Conservation (phyloP, 1,284 basidiomycete genomes). For the Erythrobasidium hasegawianum region DNA sequence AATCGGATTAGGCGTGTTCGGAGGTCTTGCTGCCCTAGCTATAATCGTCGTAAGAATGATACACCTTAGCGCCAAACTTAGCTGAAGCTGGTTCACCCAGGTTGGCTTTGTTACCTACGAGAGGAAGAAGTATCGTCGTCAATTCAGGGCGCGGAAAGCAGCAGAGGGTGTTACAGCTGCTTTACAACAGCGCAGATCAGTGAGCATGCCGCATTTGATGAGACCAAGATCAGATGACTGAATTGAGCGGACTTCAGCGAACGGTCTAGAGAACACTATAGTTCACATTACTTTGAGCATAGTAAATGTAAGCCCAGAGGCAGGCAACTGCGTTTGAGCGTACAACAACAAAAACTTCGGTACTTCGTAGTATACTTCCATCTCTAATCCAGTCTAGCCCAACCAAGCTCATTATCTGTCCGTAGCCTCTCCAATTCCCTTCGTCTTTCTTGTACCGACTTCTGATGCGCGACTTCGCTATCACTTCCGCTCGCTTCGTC, state of each 20-base stretch:
- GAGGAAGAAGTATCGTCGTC: conserved; percentile 17
- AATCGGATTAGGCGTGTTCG: conserved; percentile 20
- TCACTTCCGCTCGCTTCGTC: not conserved
- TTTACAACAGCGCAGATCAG: no score
- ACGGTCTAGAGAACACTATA: no score
- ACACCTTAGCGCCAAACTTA: not conserved
- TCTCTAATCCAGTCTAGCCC: conserved; percentile 18
- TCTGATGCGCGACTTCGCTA: not conserved
- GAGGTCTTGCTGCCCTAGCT: conserved; percentile 7
- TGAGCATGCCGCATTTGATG: no score
- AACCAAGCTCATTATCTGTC: conserved; percentile 24
- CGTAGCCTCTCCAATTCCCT: conserved; percentile 14
- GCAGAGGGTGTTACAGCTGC: not conserved
- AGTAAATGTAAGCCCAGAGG: no score
- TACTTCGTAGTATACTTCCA: no score
- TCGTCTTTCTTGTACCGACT: conserved; percentile 7
- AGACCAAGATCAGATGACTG: no score
- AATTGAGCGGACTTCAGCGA: no score
- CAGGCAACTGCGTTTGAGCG: no score
- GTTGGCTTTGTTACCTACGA: conserved; percentile 28
- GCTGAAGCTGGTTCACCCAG: not conserved
- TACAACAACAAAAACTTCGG: no score
- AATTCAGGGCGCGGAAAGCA: conserved; percentile 16
- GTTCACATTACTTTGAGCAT: no score
- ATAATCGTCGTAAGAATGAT: conserved; percentile 6